Conservation (phyloP, 2,329 filamentous ascomycete genomes). For the Thielaviopsis ethacetica region DNA sequence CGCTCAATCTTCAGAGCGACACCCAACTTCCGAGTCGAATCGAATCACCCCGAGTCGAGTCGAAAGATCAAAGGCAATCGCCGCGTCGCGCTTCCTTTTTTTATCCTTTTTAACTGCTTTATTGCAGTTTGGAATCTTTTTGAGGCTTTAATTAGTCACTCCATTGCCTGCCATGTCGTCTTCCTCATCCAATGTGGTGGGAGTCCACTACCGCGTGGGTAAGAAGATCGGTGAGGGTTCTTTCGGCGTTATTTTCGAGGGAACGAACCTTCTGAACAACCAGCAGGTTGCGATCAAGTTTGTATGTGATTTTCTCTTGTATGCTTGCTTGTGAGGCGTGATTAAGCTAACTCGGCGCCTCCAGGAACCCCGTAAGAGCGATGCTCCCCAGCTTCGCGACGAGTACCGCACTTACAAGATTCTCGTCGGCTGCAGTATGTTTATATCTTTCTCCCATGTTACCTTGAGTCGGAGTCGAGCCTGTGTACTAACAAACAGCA, state of each 20-base stretch:
- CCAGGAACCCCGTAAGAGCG: slow-evolving; percentile 97
- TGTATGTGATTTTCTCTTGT: slow-evolving; percentile 33
- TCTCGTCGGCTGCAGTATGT: slow-evolving; percentile 95
- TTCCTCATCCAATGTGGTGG: slow-evolving; percentile 90
- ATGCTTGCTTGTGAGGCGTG: too few species aligned
- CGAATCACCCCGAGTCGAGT: too few species aligned
- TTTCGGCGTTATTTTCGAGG: slow-evolving; percentile 97
- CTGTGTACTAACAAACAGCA: slow-evolving; percentile 21
- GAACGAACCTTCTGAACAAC: slow-evolving; percentile 95
- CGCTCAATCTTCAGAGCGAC: too few species aligned
- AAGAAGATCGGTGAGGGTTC: slow-evolving; percentile 99
- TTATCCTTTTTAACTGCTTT: too few species aligned
- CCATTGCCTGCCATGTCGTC: slow-evolving; percentile 48
- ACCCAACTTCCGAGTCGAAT: too few species aligned
- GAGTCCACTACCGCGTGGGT: slow-evolving; percentile 94
- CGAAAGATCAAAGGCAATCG: too few species aligned
- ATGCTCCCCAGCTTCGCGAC: slow-evolving; percentile 92
- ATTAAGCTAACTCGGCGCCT: too few species aligned
- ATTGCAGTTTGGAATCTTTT: too few species aligned
- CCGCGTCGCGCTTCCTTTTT: too few species aligned
- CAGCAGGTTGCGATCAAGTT: slow-evolving; percentile 99
- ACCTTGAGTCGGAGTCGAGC: too few species aligned
- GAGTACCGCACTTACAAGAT: slow-evolving; percentile 99
- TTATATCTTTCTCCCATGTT: background rate
- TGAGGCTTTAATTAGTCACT: too few species aligned